A percentile compares a stretch with the other conserved stretches of the same genome.
phyloP scores from a whole-genome alignment of 257 asterid species.

The Nicotiana attenuata region DNA sequence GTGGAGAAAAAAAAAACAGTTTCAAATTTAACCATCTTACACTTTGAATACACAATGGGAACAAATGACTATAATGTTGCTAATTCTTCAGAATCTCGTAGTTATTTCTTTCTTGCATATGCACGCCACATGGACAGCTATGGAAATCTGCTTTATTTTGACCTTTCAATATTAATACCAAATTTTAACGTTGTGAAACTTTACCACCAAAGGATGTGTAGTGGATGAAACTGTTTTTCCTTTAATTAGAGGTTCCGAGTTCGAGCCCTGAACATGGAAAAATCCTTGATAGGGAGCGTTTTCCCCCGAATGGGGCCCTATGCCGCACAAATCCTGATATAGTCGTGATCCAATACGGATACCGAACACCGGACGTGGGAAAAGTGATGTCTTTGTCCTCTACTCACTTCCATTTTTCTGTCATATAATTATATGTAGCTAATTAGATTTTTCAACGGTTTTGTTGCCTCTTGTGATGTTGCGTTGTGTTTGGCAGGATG shows the following conservation, averaged over 20 bases:
- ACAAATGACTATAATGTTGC: too few species aligned
- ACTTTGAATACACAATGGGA: too few species aligned
- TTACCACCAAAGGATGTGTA: too few species aligned
- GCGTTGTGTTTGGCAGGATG: neutral
- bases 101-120: neutral
- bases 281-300: fast-evolving
- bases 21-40: too few species aligned
- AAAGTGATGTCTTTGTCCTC: neutral
- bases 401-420: neutral
- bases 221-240: too few species aligned
- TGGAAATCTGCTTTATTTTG: neutral
- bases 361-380: neutral
- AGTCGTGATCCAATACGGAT: neutral
- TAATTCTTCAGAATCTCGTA: neutral
- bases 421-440: neutral
- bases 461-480: neutral
- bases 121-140: neutral
- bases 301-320: too few species aligned
- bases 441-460: neutral
- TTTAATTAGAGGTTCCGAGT: neutral
- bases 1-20: too few species aligned
- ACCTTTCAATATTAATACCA: neutral
- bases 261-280: neutral
- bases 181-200: neutral
- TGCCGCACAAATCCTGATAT: neutral